These are phyloP conservation scores for Cucurbita argyrosperma DNA, from an alignment of 306 rosid genomes.

Conservation along the genomic window DNA sequence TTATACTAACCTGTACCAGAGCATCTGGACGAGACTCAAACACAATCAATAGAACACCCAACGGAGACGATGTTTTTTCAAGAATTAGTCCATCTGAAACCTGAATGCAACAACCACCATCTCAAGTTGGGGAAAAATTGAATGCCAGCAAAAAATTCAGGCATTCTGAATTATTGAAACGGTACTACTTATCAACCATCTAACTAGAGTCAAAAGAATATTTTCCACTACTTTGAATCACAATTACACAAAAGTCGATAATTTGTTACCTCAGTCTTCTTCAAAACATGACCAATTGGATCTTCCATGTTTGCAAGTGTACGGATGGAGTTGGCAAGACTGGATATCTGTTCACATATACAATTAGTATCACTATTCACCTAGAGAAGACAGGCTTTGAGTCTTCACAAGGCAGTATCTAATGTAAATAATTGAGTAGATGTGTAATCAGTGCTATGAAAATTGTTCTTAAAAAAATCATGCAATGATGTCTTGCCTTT, in stretches of 20 bases:
- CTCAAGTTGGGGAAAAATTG: slow-evolving; percentile 8
- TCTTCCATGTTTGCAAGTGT: slow-evolving; percentile 87
- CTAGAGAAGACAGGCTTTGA: neutral
- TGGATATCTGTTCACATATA: slow-evolving; percentile 47
- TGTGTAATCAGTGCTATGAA: neutral
- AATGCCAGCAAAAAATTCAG: neutral
- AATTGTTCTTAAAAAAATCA: neutral
- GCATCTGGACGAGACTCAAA: slow-evolving; percentile 99
- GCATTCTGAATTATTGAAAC: neutral
- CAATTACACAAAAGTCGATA: neutral
- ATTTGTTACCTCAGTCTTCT: slow-evolving; percentile 57
- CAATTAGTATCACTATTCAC: neutral
- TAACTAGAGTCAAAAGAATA: neutral
- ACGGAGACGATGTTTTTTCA: slow-evolving; percentile 88
- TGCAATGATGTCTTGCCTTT: slow-evolving; percentile 38
- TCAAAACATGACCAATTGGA: slow-evolving; percentile 71
- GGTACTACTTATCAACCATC: neutral
- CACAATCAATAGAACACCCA: slow-evolving; percentile 86
- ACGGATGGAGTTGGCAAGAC: slow-evolving; percentile 70
- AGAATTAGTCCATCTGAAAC: slow-evolving; percentile 81
- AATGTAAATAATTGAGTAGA: neutral
- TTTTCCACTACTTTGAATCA: neutral
- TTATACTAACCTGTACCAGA: slow-evolving; percentile 61
- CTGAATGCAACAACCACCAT: slow-evolving; percentile 29
- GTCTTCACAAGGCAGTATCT: neutral